Evolutionary conservation across 148 eudicot genomes (phyloP).

Genomic region (Nepenthes mirabilis): DNA sequence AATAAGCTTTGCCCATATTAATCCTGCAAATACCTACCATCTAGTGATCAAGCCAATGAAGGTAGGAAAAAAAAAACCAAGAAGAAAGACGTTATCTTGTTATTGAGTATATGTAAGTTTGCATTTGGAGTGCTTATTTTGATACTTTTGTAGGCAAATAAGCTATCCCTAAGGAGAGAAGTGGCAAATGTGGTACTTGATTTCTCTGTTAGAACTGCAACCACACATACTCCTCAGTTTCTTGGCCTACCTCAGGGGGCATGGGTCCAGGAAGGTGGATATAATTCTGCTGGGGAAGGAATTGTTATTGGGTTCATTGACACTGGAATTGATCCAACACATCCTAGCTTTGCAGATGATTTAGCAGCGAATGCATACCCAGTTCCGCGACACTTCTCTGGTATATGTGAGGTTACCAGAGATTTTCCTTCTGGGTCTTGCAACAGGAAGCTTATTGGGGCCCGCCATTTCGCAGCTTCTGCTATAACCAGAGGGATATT

Average conservation of each 20-base stretch:
- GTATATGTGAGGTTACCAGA: slow-evolving; percentile 87
- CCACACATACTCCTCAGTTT: slow-evolving; percentile 91
- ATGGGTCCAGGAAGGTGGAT: slow-evolving; percentile 89
- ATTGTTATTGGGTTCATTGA: slow-evolving; percentile 85
- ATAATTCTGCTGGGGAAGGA: slow-evolving; percentile 81
- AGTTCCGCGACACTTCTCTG: slow-evolving; percentile 76
- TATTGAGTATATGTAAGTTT: not conserved
- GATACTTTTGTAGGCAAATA: slow-evolving; percentile 42
- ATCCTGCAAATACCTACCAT: no score
- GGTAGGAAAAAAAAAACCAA: no score
- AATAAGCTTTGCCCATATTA: no score
- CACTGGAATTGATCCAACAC: slow-evolving; percentile 93
- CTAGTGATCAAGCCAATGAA: no score
- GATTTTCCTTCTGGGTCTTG: slow-evolving; percentile 99
- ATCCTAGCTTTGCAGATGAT: slow-evolving; percentile 78
- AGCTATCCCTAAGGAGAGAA: slow-evolving; percentile 66
- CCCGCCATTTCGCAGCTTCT: slow-evolving; percentile 97
- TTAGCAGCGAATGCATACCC: slow-evolving; percentile 48
- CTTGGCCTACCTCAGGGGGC: slow-evolving; percentile 93
- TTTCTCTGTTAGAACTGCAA: slow-evolving; percentile 77
- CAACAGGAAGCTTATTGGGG: slow-evolving; percentile 94
- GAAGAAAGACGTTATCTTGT: not conserved
- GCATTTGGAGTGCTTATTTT: not conserved
- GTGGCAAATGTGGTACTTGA: slow-evolving; percentile 86
- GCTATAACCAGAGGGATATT: slow-evolving; percentile 97